Percentiles rank a stretch among this genome's conserved stretches.
These are phyloP conservation scores for Ophiocordyceps camponoti-floridani DNA, from an alignment of 2,329 filamentous ascomycete species.

Conservation along the genomic window DNA sequence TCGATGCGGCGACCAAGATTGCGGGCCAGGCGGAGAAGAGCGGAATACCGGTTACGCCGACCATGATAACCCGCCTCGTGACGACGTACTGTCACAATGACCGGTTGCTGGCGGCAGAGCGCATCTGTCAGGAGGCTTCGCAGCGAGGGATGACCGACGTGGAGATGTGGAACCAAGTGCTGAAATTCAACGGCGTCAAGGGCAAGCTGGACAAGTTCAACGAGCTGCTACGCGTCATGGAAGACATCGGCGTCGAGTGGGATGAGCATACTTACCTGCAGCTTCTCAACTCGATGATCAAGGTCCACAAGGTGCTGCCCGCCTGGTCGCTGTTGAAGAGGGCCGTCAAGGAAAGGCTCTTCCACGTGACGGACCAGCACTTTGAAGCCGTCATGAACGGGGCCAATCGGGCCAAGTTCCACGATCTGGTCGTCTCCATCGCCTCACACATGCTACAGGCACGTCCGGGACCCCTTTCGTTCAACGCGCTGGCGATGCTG, in stretches of 20 bases:
- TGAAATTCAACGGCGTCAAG: constrained; percentile 49
- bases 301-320: constrained; percentile 28
- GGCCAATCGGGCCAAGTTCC: constrained; percentile 26
- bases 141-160: constrained; percentile 32
- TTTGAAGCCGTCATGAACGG: constrained; percentile 34
- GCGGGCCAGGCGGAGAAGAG: constrained; percentile 42
- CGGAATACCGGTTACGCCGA: constrained; percentile 28
- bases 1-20: constrained; percentile 48
- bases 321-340: constrained; percentile 29
- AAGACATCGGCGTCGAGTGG: constrained; percentile 24
- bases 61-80: constrained; percentile 48
- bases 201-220: constrained; percentile 34
- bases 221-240: constrained; percentile 30
- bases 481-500: constrained; percentile 23
- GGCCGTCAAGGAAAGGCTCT: constrained; percentile 23
- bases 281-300: constrained; percentile 28
- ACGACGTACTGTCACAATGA: constrained; percentile 40
- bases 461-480: constrained; percentile 20
- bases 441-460: constrained; percentile 23
- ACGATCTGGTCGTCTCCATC: constrained; percentile 20
- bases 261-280: constrained; percentile 30
- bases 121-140: constrained; percentile 30
- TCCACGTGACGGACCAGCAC: constrained; percentile 28
- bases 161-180: constrained; percentile 61
- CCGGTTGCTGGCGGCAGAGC: constrained; percentile 16